Conservation (phyloP, 129 eudicot species). For the Glebionis coronaria region DNA sequence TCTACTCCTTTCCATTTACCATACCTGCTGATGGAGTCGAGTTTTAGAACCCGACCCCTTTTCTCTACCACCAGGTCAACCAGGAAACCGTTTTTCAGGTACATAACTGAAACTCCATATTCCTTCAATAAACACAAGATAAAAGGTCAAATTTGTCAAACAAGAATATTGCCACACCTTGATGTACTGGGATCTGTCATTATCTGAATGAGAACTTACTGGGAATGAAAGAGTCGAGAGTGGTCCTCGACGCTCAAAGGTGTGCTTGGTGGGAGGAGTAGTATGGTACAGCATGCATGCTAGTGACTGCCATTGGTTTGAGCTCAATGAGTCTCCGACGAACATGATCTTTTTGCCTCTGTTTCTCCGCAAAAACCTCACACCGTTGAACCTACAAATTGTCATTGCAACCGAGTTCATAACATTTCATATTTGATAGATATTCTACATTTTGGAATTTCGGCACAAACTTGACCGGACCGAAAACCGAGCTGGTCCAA, state of each 20-base stretch:
- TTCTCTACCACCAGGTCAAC: conserved; percentile 52
- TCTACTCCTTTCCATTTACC: conserved; percentile 63
- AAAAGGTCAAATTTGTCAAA: not conserved
- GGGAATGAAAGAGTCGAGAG: conserved; percentile 57
- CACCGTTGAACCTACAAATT: conserved; percentile 54
- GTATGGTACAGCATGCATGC: conserved; percentile 73
- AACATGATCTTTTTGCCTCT: conserved; percentile 74
- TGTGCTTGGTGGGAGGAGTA: conserved; percentile 45
- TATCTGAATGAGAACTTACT: conserved; percentile 21
- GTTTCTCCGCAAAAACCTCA: conserved; percentile 47
- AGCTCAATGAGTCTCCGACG: conserved; percentile 87
- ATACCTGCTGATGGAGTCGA: conserved; percentile 51
- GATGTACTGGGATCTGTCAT: too few species aligned
- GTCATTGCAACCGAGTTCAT: not conserved
- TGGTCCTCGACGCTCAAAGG: conserved; percentile 30
- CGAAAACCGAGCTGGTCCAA: too few species aligned
- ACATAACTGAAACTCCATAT: conserved; percentile 48
- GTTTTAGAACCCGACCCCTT: conserved; percentile 51
- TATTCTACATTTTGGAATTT: not conserved
- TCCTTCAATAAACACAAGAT: conserved; percentile 37
- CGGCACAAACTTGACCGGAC: not conserved
- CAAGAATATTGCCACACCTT: too few species aligned
- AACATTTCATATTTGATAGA: not conserved
- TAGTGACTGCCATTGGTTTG: conserved; percentile 74
- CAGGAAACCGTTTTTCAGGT: conserved; percentile 69